Percentiles rank a stretch among this genome's conserved stretches.
These are phyloP conservation scores for Ustilago lituana DNA, from an alignment of 1,284 basidiomycete genomes.

Conservation along the genomic window DNA sequence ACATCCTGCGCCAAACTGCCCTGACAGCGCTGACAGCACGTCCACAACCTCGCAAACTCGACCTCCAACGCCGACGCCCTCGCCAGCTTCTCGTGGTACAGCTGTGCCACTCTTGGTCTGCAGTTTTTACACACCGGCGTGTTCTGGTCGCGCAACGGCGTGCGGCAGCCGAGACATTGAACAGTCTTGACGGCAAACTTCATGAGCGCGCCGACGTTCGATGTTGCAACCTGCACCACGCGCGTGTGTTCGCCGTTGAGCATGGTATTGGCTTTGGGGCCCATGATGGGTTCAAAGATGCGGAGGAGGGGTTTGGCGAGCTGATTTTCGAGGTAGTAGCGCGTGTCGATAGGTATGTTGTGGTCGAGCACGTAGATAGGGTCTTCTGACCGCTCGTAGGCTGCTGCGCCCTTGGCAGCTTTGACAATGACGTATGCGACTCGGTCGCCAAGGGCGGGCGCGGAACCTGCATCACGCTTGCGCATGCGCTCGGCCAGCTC, in stretches of 20 bases:
- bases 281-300: conserved; percentile 67
- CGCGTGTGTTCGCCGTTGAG: conserved; percentile 65
- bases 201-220: conserved; percentile 65
- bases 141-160: conserved; percentile 61
- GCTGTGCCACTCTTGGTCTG: conserved; percentile 55
- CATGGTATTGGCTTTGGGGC: conserved; percentile 55
- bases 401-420: conserved; percentile 64
- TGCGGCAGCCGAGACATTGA: conserved; percentile 65
- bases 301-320: conserved; percentile 66
- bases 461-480: conserved; percentile 65
- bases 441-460: conserved; percentile 65
- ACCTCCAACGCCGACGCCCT: conserved; percentile 58
- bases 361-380: conserved; percentile 67
- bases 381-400: conserved; percentile 66
- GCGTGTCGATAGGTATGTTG: conserved; percentile 67
- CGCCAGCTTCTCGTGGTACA: conserved; percentile 63
- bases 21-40: conserved; percentile 66
- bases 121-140: conserved; percentile 65
- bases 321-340: conserved; percentile 67
- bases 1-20: conserved; percentile 77
- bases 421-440: conserved; percentile 67
- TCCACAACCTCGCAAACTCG: conserved; percentile 66
- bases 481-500: conserved; percentile 67
- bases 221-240: conserved; percentile 63
- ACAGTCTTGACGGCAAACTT: conserved; percentile 67